phyloP scores from a whole-genome alignment of 106 monocot species.

The Dendrobium catenatum region DNA sequence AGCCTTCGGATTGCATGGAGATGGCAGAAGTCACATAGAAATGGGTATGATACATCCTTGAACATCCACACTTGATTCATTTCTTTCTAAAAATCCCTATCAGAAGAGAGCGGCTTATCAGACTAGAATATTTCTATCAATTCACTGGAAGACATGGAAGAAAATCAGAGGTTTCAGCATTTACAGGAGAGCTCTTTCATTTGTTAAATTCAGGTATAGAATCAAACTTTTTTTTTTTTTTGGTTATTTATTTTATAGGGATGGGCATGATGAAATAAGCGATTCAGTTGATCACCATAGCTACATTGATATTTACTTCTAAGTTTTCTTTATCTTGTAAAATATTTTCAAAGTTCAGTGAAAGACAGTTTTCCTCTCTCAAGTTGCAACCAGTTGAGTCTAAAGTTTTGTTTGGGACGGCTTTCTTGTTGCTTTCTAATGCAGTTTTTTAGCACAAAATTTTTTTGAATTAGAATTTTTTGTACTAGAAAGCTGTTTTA shows the following conservation, averaged over 20 bases:
- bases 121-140: too few relatives aligned
- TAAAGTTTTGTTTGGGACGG: too few relatives aligned
- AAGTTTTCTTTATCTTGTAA: too few relatives aligned
- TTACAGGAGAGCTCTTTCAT: not conserved
- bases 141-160: not conserved
- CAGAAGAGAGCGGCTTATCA: not conserved
- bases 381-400: too few relatives aligned
- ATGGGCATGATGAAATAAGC: not conserved
- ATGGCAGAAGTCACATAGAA: slow-evolving; percentile 38
- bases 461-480: too few relatives aligned
- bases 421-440: too few relatives aligned
- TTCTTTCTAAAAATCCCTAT: not conserved
- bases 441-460: too few relatives aligned
- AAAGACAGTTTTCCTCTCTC: too few relatives aligned
- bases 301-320: not conserved
- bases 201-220: not conserved
- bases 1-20: slow-evolving; percentile 37
- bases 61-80: not conserved
- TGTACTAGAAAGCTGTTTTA: too few relatives aligned
- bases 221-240: not conserved
- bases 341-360: too few relatives aligned
- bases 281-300: not conserved
- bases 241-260: not conserved
- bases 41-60: slow-evolving; percentile 16
- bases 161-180: not conserved